Conservation (phyloP, 106 monocot genomes). For the Amphibolis antarctica region DNA sequence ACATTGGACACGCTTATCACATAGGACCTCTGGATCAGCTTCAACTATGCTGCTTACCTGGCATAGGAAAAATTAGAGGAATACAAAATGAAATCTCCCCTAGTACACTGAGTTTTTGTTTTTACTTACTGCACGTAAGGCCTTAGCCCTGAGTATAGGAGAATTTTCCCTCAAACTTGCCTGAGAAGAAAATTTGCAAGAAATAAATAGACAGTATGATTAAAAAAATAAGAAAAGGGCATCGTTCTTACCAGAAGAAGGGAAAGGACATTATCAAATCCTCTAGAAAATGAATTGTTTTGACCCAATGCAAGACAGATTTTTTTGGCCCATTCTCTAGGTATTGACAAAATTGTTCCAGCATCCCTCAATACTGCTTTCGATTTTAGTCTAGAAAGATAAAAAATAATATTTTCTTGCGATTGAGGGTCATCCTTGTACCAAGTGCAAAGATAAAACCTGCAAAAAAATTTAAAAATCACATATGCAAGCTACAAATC, state of each 20-base stretch:
- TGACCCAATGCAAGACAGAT: conserved; percentile 75
- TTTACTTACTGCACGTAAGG: conserved; percentile 82
- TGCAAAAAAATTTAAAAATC: conserved; percentile 21
- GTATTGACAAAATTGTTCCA: conserved; percentile 30
- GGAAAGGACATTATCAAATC: conserved; percentile 87
- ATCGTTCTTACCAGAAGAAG: conserved; percentile 62
- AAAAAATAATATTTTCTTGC: conserved; percentile 50
- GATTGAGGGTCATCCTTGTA: conserved; percentile 67
- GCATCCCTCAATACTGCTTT: conserved; percentile 67
- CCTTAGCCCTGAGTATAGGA: conserved; percentile 80
- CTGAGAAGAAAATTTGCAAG: conserved; percentile 23
- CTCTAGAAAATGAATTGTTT: conserved; percentile 86
- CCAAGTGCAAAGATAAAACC: conserved; percentile 93
- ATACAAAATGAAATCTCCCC: neutral
- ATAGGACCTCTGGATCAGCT: conserved; percentile 92
- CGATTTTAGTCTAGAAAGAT: conserved; percentile 70
- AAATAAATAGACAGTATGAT: neutral
- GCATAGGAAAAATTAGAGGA: conserved; percentile 4
- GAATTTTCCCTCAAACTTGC: conserved; percentile 97
- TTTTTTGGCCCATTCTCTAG: conserved; percentile 74
- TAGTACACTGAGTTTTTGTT: neutral
- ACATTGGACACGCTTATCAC: conserved; percentile 85
- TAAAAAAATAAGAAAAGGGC: conserved; percentile 4
- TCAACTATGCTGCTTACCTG: conserved; percentile 95
- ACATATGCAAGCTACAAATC: conserved; percentile 1